Conservation (phyloP, 2,329 filamentous ascomycete species). For the Phyllosticta paracitricarpa region DNA sequence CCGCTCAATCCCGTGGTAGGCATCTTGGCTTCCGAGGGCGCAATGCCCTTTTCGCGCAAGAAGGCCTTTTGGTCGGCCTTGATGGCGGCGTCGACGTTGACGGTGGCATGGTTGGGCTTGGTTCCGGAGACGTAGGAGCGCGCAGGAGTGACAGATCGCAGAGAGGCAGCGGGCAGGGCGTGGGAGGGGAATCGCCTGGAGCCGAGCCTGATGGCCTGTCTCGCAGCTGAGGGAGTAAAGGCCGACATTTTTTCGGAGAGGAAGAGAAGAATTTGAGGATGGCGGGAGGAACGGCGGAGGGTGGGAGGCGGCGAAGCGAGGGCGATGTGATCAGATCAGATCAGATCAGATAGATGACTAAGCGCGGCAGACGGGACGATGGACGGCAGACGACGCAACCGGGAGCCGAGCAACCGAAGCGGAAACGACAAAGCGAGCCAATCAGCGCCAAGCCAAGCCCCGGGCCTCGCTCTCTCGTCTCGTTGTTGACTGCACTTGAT, state of each 20-base stretch:
- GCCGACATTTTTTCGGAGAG: slow-evolving; percentile 34
- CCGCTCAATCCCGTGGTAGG: slow-evolving; percentile 48
- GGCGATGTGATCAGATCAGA: neutral
- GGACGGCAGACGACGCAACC: too few species aligned
- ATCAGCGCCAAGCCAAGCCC: neutral
- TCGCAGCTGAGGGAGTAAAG: slow-evolving; percentile 55
- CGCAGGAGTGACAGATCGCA: slow-evolving; percentile 32
- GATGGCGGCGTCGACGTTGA: slow-evolving; percentile 73
- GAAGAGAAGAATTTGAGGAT: neutral
- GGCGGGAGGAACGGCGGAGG: slow-evolving; percentile 10
- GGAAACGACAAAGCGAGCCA: neutral
- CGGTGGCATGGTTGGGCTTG: slow-evolving; percentile 68
- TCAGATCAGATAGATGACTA: slow-evolving; percentile 6
- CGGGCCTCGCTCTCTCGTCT: neutral
- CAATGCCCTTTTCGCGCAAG: slow-evolving; percentile 45
- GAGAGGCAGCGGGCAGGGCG: slow-evolving; percentile 30
- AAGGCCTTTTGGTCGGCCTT: slow-evolving; percentile 80
- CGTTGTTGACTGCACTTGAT: neutral
- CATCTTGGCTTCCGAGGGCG: slow-evolving; percentile 47
- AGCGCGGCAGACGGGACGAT: neutral
- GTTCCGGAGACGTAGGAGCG: slow-evolving; percentile 78
- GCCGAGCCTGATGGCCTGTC: slow-evolving; percentile 59
- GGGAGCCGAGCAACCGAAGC: neutral
- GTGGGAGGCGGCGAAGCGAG: slow-evolving; percentile 9
- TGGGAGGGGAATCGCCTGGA: slow-evolving; percentile 39